Evolutionary conservation across 495 filamentous ascomycete species (phyloP), one percentile per base, ranked within the genome.

Genomic region (Glonium stellatum): DNA sequence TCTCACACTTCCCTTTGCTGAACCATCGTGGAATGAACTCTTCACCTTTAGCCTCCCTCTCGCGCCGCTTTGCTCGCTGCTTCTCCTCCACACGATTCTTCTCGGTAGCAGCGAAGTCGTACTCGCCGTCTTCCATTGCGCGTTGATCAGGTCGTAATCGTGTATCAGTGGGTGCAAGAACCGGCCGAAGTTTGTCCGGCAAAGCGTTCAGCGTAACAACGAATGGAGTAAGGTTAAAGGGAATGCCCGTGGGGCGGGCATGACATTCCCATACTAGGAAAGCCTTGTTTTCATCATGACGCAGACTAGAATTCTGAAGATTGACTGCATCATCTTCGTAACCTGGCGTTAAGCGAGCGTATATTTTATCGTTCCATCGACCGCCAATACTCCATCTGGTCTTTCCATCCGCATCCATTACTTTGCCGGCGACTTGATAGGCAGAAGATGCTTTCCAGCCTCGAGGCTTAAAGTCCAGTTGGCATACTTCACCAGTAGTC

Each of bases 111-210:
- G 93, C 93, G 49, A 95, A 75, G 66, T 96, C 90, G 67, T 98
- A 98, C 71, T 90, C 84, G 9, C 95, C 93, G 55, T 96, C 91
- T 71, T 98, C 93, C 93, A 98, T 98, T 0, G 93, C 93, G n/a
- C 95, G 81, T 75, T 98, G 93, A 70, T 98, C 93, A 0, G 93
- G 95, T 18, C 93, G 80, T 39, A 95, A 76, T 13, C 93, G 80
- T 8, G 92, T 93, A 70, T 98, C 93, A 0, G 93, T 98, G 5
- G 95, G 95, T 37, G 92, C 87, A 9, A 98, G 75, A 72, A 84
- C 80, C 5, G 84, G 79, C 37, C 74, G 77, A 48, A 98, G 80
- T 9, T 79, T 78, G 9, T 92, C 87, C 22, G 91, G 87, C 22
- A 96, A 72, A 54, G 89, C 87, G 72, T 97, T 97, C 54, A 98